A percentile compares a stretch with the other conserved stretches of the same genome.
These are phyloP conservation scores for Beauveria varroae DNA, from an alignment of 2,329 filamentous ascomycete genomes.

Conservation along the genomic window DNA sequence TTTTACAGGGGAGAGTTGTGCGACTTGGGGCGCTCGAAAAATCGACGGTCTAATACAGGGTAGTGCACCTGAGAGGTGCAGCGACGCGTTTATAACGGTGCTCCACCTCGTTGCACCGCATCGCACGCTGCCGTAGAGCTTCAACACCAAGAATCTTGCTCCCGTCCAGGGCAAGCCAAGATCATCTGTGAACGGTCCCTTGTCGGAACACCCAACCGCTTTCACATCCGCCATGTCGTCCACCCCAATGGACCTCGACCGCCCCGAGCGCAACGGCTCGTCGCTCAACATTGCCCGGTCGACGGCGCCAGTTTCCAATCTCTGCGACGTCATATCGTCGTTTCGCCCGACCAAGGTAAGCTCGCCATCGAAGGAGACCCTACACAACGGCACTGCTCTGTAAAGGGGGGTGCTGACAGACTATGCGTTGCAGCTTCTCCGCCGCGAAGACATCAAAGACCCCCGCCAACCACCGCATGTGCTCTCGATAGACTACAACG, in stretches of 20 bases:
- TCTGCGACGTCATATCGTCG: slow-evolving; percentile 68
- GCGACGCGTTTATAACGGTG: background rate
- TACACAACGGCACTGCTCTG: no score
- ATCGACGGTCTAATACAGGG: background rate
- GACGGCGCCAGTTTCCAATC: slow-evolving; percentile 49
- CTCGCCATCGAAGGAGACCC: background rate
- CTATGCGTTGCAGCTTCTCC: slow-evolving; percentile 39
- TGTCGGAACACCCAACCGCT: background rate
- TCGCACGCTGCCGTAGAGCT: background rate
- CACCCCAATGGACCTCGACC: slow-evolving; percentile 51
- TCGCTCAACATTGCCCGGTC: slow-evolving; percentile 45
- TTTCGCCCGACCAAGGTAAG: slow-evolving; percentile 75
- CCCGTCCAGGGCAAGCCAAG: background rate
- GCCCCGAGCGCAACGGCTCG: slow-evolving; percentile 33
- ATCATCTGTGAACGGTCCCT: background rate
- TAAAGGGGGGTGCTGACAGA: background rate
- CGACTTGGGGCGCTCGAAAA: no score
- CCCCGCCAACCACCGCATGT: slow-evolving; percentile 53
- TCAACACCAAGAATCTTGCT: background rate
- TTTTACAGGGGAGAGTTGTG: no score
- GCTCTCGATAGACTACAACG: slow-evolving; percentile 92
- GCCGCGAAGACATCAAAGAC: slow-evolving; percentile 48
- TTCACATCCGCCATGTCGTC: slow-evolving; percentile 37
- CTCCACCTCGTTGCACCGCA: background rate
- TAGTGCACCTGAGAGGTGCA: background rate